These are phyloP conservation scores for Cystobasidiaceae sp. DNA, from an alignment of 1,284 basidiomycete species.

Conservation along the genomic window DNA sequence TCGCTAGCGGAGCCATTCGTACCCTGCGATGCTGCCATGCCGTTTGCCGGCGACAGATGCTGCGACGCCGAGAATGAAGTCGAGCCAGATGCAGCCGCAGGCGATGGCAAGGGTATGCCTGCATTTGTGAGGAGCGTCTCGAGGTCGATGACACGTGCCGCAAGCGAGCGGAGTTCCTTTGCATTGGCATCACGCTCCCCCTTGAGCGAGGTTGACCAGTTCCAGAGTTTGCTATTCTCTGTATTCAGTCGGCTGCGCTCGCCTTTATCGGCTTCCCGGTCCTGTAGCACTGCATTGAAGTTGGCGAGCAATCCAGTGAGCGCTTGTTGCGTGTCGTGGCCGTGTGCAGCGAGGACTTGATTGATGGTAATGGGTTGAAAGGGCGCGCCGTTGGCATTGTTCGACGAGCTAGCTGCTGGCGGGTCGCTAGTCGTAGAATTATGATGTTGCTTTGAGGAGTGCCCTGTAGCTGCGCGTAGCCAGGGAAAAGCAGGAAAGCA, in stretches of 20 bases:
- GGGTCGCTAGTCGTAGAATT: neutral
- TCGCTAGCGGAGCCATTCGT: too few species aligned
- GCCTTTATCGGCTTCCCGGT: constrained; percentile 7
- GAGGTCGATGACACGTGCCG: constrained; percentile 9
- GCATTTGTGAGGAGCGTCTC: constrained; percentile 1
- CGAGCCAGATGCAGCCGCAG: neutral
- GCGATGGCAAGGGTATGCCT: constrained; percentile 8
- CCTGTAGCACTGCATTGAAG: constrained; percentile 7
- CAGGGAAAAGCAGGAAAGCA: too few species aligned
- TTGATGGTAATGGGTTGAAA: constrained; percentile 18
- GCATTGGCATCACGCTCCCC: constrained; percentile 16
- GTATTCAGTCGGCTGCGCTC: constrained; percentile 3
- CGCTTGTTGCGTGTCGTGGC: neutral
- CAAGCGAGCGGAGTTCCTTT: constrained; percentile 6
- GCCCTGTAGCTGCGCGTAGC: too few species aligned
- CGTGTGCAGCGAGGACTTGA: constrained; percentile 8
- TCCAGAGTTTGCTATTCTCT: constrained; percentile 33
- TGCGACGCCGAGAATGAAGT: neutral
- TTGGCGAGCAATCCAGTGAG: constrained; percentile 1
- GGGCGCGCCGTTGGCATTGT: neutral
- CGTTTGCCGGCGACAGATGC: neutral
- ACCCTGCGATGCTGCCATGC: neutral
- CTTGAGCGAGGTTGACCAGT: constrained; percentile 18
- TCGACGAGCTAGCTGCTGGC: neutral
- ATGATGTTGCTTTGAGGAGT: neutral